Evolutionary conservation across 2,329 filamentous ascomycete species (phyloP).

Genomic region (Coniochaeta prunicola): DNA sequence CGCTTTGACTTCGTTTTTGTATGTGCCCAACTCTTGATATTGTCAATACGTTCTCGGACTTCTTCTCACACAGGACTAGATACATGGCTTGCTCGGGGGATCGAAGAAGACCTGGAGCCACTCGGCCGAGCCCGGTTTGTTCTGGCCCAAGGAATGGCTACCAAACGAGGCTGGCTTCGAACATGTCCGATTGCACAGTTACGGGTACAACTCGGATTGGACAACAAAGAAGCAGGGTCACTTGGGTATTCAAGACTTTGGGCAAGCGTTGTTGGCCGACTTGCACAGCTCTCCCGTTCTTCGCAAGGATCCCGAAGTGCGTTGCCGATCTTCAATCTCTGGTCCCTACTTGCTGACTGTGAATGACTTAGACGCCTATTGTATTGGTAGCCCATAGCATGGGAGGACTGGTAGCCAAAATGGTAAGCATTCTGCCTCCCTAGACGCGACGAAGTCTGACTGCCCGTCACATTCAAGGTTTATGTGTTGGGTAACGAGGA

Average conservation of each 20-base stretch:
- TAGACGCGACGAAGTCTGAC: not conserved
- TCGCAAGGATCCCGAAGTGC: constrained; percentile 4
- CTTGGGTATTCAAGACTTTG: constrained; percentile 14
- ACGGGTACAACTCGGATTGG: constrained; percentile 19
- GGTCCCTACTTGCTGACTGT: not conserved
- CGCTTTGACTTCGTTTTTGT: not conserved
- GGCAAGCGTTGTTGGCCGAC: constrained; percentile 11
- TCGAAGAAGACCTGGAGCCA: constrained; percentile 34
- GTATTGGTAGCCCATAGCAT: constrained; percentile 16
- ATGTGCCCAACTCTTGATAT: not conserved
- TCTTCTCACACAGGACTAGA: not conserved
- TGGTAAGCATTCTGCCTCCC: constrained; percentile 4
- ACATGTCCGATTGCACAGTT: constrained; percentile 18
- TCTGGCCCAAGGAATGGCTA: constrained; percentile 33
- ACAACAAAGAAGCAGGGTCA: constrained; percentile 5
- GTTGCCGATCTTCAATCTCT: not conserved
- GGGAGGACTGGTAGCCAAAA: constrained; percentile 15
- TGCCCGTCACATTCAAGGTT: constrained; percentile 3
- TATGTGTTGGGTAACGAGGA: constrained; percentile 13
- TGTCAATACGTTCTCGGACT: too few relatives aligned
- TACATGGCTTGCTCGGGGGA: constrained; percentile 33
- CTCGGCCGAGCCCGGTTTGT: constrained; percentile 18
- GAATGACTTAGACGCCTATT: constrained; percentile 11
- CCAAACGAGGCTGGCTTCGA: constrained; percentile 22
- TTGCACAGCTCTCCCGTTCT: constrained; percentile 13